A percentile compares a stretch with the other conserved stretches of the same genome.
phyloP scores from a whole-genome alignment of 2,329 filamentous ascomycete genomes.

The Sporothrix luriei region DNA sequence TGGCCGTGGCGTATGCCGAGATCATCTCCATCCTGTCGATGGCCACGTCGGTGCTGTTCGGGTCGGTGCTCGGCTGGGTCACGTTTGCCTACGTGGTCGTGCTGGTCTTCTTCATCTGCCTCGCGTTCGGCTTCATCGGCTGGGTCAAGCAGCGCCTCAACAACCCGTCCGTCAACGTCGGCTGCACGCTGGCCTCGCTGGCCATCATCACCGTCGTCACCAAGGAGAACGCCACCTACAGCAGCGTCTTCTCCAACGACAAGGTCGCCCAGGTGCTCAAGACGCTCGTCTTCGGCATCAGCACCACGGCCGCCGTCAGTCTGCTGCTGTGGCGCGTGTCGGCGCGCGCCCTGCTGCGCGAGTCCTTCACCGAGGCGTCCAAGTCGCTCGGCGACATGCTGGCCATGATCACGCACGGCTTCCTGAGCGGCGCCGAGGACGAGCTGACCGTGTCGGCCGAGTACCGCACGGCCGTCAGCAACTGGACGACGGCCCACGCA shows the following conservation, averaged over 20 bases:
- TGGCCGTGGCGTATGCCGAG: conserved; percentile 77
- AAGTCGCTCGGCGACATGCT: conserved; percentile 79
- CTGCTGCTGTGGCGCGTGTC: conserved; percentile 77
- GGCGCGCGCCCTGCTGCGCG: conserved; percentile 71
- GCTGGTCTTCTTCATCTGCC: conserved; percentile 80
- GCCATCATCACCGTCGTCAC: conserved; percentile 88
- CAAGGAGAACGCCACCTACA: conserved; percentile 85
- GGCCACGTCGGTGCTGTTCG: conserved; percentile 81
- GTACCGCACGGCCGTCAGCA: conserved; percentile 63
- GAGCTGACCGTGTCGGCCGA: conserved; percentile 66
- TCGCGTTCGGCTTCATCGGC: conserved; percentile 81
- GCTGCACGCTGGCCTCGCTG: conserved; percentile 81
- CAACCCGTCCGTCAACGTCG: conserved; percentile 79
- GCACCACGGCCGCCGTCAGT: conserved; percentile 71
- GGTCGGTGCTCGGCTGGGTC: conserved; percentile 65
- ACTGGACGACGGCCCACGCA: conserved; percentile 68
- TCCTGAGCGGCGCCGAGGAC: conserved; percentile 78
- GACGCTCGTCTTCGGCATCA: conserved; percentile 78
- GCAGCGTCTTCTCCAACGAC: conserved; percentile 75
- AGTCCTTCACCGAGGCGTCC: conserved; percentile 73
- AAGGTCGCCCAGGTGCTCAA: conserved; percentile 83
- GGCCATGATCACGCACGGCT: conserved; percentile 77
- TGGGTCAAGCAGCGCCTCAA: conserved; percentile 83
- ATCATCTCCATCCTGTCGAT: conserved; percentile 81
- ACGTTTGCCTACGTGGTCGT: conserved; percentile 76